phyloP scores from a whole-genome alignment of 805 yeast species.

The Candida coleopterorum region DNA sequence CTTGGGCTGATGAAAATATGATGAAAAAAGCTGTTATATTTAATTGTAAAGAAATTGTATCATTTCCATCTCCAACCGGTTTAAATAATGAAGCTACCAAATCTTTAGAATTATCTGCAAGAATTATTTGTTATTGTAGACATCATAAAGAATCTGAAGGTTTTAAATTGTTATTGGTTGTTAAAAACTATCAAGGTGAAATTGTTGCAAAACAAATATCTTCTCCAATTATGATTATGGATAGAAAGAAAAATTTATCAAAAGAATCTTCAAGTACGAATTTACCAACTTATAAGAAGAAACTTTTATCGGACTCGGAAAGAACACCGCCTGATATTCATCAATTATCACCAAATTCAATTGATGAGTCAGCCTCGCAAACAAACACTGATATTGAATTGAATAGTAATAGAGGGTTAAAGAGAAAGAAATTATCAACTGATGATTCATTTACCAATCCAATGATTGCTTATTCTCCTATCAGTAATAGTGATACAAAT shows the following conservation, averaged over 20 bases:
- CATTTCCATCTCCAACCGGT: constrained; percentile 61
- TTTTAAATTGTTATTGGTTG: constrained; percentile 64
- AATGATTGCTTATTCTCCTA: constrained; percentile 43
- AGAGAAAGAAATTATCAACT: constrained; percentile 46
- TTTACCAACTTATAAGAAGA: constrained; percentile 11
- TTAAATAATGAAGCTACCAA: constrained; percentile 27
- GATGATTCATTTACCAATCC: constrained; percentile 42
- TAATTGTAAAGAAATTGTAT: constrained; percentile 84
- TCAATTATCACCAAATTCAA: constrained; percentile 58
- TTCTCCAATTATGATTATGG: constrained; percentile 84
- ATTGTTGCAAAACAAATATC: constrained; percentile 72
- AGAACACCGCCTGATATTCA: constrained; percentile 15
- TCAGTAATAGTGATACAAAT: constrained; percentile 42
- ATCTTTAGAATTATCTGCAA: constrained; percentile 50
- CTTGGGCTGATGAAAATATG: constrained; percentile 71
- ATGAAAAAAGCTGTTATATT: constrained; percentile 82
- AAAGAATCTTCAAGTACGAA: constrained; percentile 19
- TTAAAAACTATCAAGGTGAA: constrained; percentile 56
- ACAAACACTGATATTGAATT: constrained; percentile 31
- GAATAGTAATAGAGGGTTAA: constrained; percentile 31
- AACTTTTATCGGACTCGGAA: constrained; percentile 9
- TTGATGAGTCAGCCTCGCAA: constrained; percentile 54
- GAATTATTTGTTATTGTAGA: constrained; percentile 93
- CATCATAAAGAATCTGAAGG: constrained; percentile 91
- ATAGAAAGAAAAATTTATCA: constrained; percentile 63